phyloP scores from a whole-genome alignment of 2,329 filamentous ascomycete genomes.

The Colletotrichum lupini region DNA sequence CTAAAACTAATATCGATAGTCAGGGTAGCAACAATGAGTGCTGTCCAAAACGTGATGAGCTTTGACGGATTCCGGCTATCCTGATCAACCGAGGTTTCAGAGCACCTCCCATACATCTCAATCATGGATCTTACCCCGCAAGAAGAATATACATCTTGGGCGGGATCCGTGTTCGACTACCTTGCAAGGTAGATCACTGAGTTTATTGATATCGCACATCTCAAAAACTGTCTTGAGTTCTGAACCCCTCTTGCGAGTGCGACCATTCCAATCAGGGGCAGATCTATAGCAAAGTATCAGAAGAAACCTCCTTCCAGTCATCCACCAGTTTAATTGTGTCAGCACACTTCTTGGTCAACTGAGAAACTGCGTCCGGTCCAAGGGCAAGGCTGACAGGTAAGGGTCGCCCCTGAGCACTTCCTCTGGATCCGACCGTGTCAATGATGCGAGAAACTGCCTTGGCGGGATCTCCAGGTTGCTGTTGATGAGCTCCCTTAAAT shows the following conservation, averaged over 20 bases:
- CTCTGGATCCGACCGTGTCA: conserved; percentile 55
- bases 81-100: no score
- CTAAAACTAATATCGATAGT: no score
- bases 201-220: not conserved
- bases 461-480: conserved; percentile 58
- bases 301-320: not conserved
- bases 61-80: no score
- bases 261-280: not conserved
- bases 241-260: not conserved
- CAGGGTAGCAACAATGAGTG: no score
- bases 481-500: not conserved
- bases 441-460: conserved; percentile 64
- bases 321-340: not conserved
- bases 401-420: not conserved
- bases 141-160: no score
- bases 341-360: not conserved
- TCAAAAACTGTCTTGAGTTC: not conserved
- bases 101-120: no score
- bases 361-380: not conserved
- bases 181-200: no score
- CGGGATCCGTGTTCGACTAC: no score
- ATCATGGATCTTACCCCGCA: no score
- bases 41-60: no score
- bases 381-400: not conserved
- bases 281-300: not conserved